Percentiles rank a stretch among this genome's conserved stretches.
These are phyloP conservation scores for Cladochytrium replicatum DNA, from an alignment of 192 early-diverging fungal genomes.

Conservation along the genomic window DNA sequence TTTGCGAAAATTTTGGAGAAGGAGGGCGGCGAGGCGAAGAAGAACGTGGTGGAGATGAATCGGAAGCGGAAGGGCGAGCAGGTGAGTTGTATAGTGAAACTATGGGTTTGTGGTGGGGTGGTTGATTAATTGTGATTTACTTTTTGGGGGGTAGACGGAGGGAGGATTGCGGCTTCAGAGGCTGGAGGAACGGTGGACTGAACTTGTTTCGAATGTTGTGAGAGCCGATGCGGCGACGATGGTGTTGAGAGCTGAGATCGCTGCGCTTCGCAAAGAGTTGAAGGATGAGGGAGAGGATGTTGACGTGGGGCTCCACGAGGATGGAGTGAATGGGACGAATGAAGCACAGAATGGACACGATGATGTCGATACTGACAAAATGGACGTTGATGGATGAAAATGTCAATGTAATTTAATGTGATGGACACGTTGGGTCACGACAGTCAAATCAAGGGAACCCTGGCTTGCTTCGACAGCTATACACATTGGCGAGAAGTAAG, in stretches of 20 bases:
- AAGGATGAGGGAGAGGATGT: too few relatives aligned
- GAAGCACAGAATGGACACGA: too few relatives aligned
- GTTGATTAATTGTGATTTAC: not conserved
- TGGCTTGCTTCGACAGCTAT: too few relatives aligned
- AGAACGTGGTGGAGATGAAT: conserved; percentile 29
- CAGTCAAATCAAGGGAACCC: too few relatives aligned
- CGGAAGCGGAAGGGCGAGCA: conserved; percentile 35
- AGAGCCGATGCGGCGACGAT: conserved; percentile 22
- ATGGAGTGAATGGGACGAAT: too few relatives aligned
- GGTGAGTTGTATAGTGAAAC: conserved; percentile 14
- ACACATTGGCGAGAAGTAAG: too few relatives aligned
- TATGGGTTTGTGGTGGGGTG: not conserved
- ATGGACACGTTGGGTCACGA: too few relatives aligned
- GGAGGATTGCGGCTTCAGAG: conserved; percentile 12
- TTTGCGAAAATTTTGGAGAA: conserved; percentile 7
- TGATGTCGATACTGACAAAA: too few relatives aligned
- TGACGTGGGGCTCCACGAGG: too few relatives aligned
- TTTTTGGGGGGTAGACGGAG: conserved; percentile 8
- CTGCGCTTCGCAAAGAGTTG: conserved; percentile 7
- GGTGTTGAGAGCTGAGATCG: conserved; percentile 22
- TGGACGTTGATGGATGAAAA: too few relatives aligned
- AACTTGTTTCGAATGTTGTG: conserved; percentile 16
- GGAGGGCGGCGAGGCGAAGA: conserved; percentile 12
- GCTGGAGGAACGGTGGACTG: conserved; percentile 16
- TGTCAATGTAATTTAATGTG: too few relatives aligned